Base-by-base conservation (phyloP, 805 yeast genomes). In the Sugiyamaella valdiviana region DNA sequence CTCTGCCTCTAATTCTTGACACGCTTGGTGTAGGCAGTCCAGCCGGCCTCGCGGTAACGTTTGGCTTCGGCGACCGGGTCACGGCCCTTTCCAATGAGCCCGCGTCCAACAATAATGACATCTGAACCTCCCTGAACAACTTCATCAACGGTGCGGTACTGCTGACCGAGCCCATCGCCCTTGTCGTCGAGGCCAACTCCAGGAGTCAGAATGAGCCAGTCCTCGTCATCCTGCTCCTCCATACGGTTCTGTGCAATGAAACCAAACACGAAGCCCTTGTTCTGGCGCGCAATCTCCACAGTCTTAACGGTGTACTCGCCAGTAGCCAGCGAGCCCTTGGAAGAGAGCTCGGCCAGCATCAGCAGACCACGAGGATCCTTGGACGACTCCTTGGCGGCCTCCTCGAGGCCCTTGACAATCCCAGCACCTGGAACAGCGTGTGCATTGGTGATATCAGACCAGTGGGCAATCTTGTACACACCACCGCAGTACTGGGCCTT, bases 361-460 rank as follows among this genome's bases (percentile, higher is more conserved):
- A 93, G 68, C 51, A 93, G 75, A 1, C 97, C 99, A 58, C 98
- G 63, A 12, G 63, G 61, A 60, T 88, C 93, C 21, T 58, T 51
- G 7, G 87, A 76, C 51, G 83, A 83, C 55, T 79, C 79, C 39
- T 64, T 55, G 6, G 84, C 83, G 2, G 93, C 96, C 59, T 82
- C 84, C 57, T 83, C 84, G 57, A 93, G 75, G 0, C 99, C 99
- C 39, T 78, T 73, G 5, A 93, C 95, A 48, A 93, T 85, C 10
- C 98, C 97, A 0, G 83, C 81, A 19, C 99, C 99, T 2, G 98
- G 91, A 26, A 93, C 90, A 50, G 97, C 95, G 61, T 93, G 99
- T 0, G 98, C 98, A 66, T 93, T 93, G 32, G 98, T 91, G 57
- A 93, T 89, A 62, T 93, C 96, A 0, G 98, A 81, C 99, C 99